phyloP scores from a whole-genome alignment of 345 rosid species.

The Brassica incana region DNA sequence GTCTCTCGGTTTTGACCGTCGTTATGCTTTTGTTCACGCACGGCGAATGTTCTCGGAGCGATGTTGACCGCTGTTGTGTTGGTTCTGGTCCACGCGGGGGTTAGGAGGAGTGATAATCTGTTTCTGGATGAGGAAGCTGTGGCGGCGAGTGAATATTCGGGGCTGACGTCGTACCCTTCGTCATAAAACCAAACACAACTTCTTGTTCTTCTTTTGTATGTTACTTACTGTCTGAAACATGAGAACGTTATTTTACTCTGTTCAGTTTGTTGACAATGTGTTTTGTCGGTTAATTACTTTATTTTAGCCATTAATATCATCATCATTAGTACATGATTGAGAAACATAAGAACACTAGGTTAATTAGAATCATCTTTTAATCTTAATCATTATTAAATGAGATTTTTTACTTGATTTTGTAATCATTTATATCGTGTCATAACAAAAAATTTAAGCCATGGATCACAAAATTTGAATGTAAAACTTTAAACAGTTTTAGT shows the following conservation, averaged over 20 bases:
- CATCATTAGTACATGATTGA: too few relatives aligned
- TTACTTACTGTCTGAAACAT: not conserved
- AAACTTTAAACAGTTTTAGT: too few relatives aligned
- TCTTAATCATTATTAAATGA: too few relatives aligned
- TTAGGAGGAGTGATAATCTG: conserved; percentile 70
- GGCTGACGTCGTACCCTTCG: conserved; percentile 41
- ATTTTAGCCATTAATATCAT: too few relatives aligned
- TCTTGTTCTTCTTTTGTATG: not conserved
- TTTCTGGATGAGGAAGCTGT: conserved; percentile 59
- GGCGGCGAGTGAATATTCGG: conserved; percentile 34
- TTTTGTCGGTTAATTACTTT: too few relatives aligned
- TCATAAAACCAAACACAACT: not conserved
- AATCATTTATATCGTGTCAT: too few relatives aligned
- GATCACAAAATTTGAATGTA: too few relatives aligned
- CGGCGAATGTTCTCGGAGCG: conserved; percentile 57
- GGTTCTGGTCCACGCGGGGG: conserved; percentile 56
- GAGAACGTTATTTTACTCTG: not conserved
- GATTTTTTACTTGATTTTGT: too few relatives aligned
- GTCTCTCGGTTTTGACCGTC: conserved; percentile 54
- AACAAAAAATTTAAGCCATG: too few relatives aligned
- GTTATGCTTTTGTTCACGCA: conserved; percentile 62
- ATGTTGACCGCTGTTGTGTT: conserved; percentile 50
- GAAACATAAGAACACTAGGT: too few relatives aligned
- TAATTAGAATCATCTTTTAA: too few relatives aligned
- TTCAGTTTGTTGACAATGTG: not conserved